phyloP scores from a whole-genome alignment of 1,284 basidiomycete species.

The Puccinia coronata region DNA sequence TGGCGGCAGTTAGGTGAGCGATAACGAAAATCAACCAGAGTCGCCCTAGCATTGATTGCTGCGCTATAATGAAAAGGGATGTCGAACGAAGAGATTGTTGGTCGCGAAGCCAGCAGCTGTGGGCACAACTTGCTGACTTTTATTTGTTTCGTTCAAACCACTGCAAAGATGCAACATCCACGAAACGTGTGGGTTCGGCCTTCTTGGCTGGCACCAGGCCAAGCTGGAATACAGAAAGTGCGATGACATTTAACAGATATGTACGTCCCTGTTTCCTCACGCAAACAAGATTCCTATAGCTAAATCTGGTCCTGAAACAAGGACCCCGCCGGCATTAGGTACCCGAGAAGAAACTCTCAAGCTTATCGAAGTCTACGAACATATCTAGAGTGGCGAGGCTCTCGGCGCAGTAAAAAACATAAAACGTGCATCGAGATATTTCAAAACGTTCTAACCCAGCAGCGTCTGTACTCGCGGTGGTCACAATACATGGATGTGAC shows the following conservation, averaged over 20 bases:
- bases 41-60: conserved; percentile 15
- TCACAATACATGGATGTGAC: background rate
- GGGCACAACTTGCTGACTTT: background rate
- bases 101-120: background rate
- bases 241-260: background rate
- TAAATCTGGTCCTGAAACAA: conserved; percentile 11
- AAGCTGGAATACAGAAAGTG: background rate
- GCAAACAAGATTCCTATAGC: background rate
- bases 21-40: conserved; percentile 13
- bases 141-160: background rate
- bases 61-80: background rate
- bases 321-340: conserved; percentile 1
- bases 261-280: too few species aligned
- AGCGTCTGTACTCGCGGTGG: background rate
- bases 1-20: conserved; percentile 18
- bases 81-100: background rate
- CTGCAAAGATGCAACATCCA: background rate
- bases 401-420: background rate
- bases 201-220: background rate
- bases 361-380: background rate
- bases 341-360: background rate
- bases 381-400: background rate
- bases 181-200: conserved; percentile 7
- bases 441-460: background rate
- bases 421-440: conserved; percentile 4